Conservation (phyloP, 1,284 basidiomycete genomes). For the Pterulicium gracile region DNA sequence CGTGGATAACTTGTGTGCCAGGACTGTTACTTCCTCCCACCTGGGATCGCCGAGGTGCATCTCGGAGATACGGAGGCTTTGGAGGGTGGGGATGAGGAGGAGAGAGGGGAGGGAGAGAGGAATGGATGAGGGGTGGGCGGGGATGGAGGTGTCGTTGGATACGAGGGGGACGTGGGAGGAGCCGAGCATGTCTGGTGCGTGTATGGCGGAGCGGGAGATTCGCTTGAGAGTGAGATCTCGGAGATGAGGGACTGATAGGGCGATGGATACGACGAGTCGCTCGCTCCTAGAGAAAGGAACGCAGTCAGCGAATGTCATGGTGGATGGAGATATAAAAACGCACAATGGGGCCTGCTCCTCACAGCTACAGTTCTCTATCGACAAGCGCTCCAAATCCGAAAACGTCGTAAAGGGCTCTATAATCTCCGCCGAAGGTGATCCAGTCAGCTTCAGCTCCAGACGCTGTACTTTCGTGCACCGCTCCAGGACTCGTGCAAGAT, state of each 20-base stretch:
- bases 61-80: constrained; percentile 51
- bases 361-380: constrained; percentile 42
- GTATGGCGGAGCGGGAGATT: constrained; percentile 51
- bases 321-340: constrained; percentile 18
- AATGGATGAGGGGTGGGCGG: constrained; percentile 31
- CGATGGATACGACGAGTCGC: constrained; percentile 57
- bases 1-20: constrained; percentile 35
- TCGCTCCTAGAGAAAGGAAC: constrained; percentile 41
- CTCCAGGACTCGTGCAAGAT: constrained; percentile 30
- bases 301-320: constrained; percentile 12
- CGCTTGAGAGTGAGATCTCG: constrained; percentile 46
- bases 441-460: constrained; percentile 41
- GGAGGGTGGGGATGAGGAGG: constrained; percentile 48
- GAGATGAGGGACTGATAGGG: constrained; percentile 45
- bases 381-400: constrained; percentile 31
- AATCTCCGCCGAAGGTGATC: constrained; percentile 37
- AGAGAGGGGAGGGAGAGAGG: constrained; percentile 55
- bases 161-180: constrained; percentile 48
- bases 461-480: constrained; percentile 35
- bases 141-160: constrained; percentile 45
- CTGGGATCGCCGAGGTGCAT: constrained; percentile 57
- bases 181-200: constrained; percentile 44
- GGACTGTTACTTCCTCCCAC: constrained; percentile 36
- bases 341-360: constrained; percentile 49
- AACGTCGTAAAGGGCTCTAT: constrained; percentile 44